phyloP scores from a whole-genome alignment of 176 grass and related monocot genomes.

The Oropetium thomaeum region DNA sequence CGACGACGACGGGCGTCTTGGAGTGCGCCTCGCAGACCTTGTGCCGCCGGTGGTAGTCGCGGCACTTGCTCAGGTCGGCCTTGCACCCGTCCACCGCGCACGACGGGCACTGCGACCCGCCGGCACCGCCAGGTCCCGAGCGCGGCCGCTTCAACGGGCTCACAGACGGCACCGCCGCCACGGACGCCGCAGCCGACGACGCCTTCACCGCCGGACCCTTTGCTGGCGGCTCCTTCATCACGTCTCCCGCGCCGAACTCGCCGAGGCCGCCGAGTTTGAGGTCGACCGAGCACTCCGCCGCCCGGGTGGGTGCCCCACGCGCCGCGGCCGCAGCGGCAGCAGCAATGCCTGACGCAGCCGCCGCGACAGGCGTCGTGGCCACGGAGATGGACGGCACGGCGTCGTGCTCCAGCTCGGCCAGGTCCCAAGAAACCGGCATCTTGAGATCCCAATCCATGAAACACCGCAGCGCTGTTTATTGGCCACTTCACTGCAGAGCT shows the following conservation, averaged over 20 bases:
- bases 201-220: constrained; percentile 16
- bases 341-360: constrained; percentile 32
- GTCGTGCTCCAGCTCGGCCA: constrained; percentile 49
- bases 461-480: background rate
- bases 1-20: constrained; percentile 85
- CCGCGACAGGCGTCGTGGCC: background rate
- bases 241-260: constrained; percentile 35
- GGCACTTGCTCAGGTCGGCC: constrained; percentile 77
- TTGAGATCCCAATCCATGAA: constrained; percentile 97
- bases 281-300: constrained; percentile 73
- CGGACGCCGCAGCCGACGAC: background rate
- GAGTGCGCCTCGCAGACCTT: constrained; percentile 96
- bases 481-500: background rate
- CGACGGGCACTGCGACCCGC: constrained; percentile 35
- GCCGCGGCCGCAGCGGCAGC: background rate
- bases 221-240: constrained; percentile 25
- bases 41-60: constrained; percentile 95
- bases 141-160: constrained; percentile 49
- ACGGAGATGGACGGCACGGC: constrained; percentile 30
- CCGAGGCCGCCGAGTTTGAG: constrained; percentile 80
- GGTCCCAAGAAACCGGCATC: constrained; percentile 75
- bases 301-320: constrained; percentile 21
- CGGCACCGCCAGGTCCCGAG: background rate
- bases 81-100: constrained; percentile 91
- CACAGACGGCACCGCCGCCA: constrained; percentile 21